A percentile compares a stretch with the other conserved stretches of the same genome.
Conservation (phyloP, 2,329 filamentous ascomycete species). For the Periconia macrospinosa region DNA sequence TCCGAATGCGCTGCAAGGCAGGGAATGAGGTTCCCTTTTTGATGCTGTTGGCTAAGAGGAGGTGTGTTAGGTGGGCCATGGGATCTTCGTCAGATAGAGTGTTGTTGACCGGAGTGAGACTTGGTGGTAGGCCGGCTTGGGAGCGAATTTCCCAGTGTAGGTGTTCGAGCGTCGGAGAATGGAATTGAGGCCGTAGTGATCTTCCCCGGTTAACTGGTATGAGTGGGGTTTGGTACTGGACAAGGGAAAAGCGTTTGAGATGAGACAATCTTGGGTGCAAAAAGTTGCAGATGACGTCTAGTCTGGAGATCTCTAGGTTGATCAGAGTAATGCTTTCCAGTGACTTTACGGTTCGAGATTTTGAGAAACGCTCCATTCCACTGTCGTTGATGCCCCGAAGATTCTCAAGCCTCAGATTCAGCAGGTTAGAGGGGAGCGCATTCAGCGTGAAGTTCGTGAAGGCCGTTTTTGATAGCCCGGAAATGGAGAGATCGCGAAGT, state of each 20-base stretch:
- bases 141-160: constrained; percentile 62
- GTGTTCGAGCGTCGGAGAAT: constrained; percentile 52
- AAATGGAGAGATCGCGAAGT: constrained; percentile 57
- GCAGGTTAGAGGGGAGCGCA: constrained; percentile 52
- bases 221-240: constrained; percentile 54
- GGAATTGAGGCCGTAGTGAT: constrained; percentile 49
- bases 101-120: constrained; percentile 13
- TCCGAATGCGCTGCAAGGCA: constrained; percentile 59
- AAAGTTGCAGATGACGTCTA: constrained; percentile 56
- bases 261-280: constrained; percentile 47
- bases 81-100: constrained; percentile 40
- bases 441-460: constrained; percentile 59
- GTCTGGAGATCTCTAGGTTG: constrained; percentile 55
- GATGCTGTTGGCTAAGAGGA: constrained; percentile 67
- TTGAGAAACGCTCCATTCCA: constrained; percentile 56
- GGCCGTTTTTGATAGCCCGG: constrained; percentile 56
- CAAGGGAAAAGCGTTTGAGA: constrained; percentile 55
- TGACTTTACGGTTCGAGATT: constrained; percentile 47
- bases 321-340: constrained; percentile 55
- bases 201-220: constrained; percentile 41
- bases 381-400: constrained; percentile 59
- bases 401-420: constrained; percentile 58
- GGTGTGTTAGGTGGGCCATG: constrained; percentile 57
- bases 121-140: constrained; percentile 23
- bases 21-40: constrained; percentile 62